Evolutionary conservation across 345 rosid genomes (phyloP).

Genomic region (Diplotaxis tenuifolia): DNA sequence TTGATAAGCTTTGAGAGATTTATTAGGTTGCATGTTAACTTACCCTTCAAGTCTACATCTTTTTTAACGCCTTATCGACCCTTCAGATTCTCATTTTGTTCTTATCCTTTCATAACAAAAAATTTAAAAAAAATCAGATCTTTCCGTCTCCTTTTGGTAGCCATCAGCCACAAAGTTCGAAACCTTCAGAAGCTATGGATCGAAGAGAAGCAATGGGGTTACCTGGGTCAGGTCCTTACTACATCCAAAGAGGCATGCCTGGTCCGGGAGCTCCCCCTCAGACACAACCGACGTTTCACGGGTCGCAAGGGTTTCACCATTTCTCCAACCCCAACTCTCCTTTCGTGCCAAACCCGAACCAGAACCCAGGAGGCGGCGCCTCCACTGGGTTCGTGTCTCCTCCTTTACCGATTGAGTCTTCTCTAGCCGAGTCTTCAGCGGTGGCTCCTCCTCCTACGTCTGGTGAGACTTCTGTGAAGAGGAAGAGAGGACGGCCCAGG

Average conservation of each 20-base stretch:
- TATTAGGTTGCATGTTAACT: slow-evolving; percentile 38
- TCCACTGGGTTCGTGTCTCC: slow-evolving; percentile 38
- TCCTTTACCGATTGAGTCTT: slow-evolving; percentile 47
- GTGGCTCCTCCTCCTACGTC: slow-evolving; percentile 53
- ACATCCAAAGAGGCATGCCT: slow-evolving; percentile 68
- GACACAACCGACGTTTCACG: slow-evolving; percentile 55
- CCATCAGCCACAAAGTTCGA: slow-evolving; percentile 28
- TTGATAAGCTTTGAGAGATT: slow-evolving; percentile 39
- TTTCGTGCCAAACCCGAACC: slow-evolving; percentile 49
- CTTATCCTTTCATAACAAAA: neutral
- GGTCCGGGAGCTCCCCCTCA: slow-evolving; percentile 46
- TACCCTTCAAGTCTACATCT: slow-evolving; percentile 24
- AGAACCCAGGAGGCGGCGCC: neutral
- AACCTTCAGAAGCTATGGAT: slow-evolving; percentile 59
- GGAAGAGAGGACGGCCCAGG: slow-evolving; percentile 92
- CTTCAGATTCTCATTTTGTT: slow-evolving; percentile 28
- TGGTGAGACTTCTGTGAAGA: slow-evolving; percentile 49
- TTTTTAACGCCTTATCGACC: slow-evolving; percentile 21
- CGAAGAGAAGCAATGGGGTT: slow-evolving; percentile 83
- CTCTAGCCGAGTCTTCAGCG: slow-evolving; percentile 44
- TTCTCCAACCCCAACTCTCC: slow-evolving; percentile 51
- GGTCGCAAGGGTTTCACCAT: slow-evolving; percentile 63
- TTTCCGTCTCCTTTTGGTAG: neutral
- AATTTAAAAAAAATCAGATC: neutral
- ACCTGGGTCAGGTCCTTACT: slow-evolving; percentile 74